phyloP scores from a whole-genome alignment of 2,329 filamentous ascomycete genomes.

The Sclerotinia subarctica region DNA sequence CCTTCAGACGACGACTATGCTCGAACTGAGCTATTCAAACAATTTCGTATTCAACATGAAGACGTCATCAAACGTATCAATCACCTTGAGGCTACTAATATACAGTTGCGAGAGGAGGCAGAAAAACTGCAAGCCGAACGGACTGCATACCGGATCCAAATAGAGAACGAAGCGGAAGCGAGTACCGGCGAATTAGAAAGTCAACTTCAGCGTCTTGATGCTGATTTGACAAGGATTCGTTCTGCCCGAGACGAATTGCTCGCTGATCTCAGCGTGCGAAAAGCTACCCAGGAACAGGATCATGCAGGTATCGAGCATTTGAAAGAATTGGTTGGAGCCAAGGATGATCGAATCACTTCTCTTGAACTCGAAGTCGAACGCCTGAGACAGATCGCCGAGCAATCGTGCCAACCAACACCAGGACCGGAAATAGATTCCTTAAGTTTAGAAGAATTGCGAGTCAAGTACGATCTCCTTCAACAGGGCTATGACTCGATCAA shows the following conservation, averaged over 20 bases:
- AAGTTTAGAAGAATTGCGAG: slow-evolving; percentile 66
- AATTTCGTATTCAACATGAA: slow-evolving; percentile 84
- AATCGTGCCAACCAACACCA: slow-evolving; percentile 41
- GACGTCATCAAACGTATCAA: slow-evolving; percentile 92
- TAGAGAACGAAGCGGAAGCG: slow-evolving; percentile 76
- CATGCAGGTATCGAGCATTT: slow-evolving; percentile 67
- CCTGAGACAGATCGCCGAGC: slow-evolving; percentile 55
- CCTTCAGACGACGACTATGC: slow-evolving; percentile 91
- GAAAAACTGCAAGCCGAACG: slow-evolving; percentile 83
- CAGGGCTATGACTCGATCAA: slow-evolving; percentile 81
- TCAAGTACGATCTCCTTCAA: slow-evolving; percentile 71
- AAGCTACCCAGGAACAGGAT: slow-evolving; percentile 75
- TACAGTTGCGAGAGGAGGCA: slow-evolving; percentile 77
- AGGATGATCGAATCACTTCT: slow-evolving; percentile 75
- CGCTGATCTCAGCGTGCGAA: slow-evolving; percentile 76
- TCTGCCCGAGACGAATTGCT: slow-evolving; percentile 80
- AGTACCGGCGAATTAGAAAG: slow-evolving; percentile 75
- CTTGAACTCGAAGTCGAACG: slow-evolving; percentile 81
- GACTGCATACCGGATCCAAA: slow-evolving; percentile 72
- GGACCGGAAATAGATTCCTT: slow-evolving; percentile 55
- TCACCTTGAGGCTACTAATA: slow-evolving; percentile 83
- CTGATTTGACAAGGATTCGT: slow-evolving; percentile 81
- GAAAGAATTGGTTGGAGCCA: slow-evolving; percentile 74
- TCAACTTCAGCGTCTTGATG: slow-evolving; percentile 75
- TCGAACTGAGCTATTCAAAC: slow-evolving; percentile 89